A percentile compares a stretch with the other conserved stretches of the same genome.
Conservation (phyloP, 2,329 filamentous ascomycete species). For the Fusarium keratoplasticum region DNA sequence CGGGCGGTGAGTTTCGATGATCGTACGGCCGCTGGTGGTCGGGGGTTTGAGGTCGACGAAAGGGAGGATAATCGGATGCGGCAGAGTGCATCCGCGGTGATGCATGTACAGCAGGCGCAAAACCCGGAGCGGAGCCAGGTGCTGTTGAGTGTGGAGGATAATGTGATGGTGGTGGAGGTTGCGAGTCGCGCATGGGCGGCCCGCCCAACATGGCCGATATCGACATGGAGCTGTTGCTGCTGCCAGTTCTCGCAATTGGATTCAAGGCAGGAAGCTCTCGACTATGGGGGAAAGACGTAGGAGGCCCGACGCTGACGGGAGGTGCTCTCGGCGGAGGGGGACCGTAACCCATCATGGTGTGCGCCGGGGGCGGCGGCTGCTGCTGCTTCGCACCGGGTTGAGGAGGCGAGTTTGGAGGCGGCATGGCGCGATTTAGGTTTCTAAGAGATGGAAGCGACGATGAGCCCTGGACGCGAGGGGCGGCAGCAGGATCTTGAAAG, state of each 20-base stretch:
- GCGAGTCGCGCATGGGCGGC: slow-evolving; percentile 58
- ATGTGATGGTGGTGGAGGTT: slow-evolving; percentile 53
- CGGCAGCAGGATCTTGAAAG: slow-evolving; percentile 49
- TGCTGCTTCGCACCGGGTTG: slow-evolving; percentile 49
- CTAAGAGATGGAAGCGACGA: slow-evolving; percentile 56
- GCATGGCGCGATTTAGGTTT: slow-evolving; percentile 57
- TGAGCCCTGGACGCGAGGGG: slow-evolving; percentile 58
- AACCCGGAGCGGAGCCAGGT: slow-evolving; percentile 58
- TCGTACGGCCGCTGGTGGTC: slow-evolving; percentile 71
- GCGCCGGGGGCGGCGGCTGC: slow-evolving; percentile 43
- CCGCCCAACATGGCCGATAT: slow-evolving; percentile 71
- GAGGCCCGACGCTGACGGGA: slow-evolving; percentile 56
- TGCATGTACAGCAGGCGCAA: slow-evolving; percentile 62
- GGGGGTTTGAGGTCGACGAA: slow-evolving; percentile 78
- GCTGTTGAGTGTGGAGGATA: slow-evolving; percentile 57
- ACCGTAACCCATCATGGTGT: slow-evolving; percentile 54
- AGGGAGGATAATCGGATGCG: slow-evolving; percentile 70
- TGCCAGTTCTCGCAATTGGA: slow-evolving; percentile 60
- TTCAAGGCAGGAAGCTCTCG: slow-evolving; percentile 66
- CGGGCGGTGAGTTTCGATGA: slow-evolving; percentile 62
- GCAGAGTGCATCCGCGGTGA: slow-evolving; percentile 67
- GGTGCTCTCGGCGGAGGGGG: slow-evolving; percentile 61
- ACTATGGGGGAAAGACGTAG: slow-evolving; percentile 59
- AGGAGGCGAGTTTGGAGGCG: slow-evolving; percentile 59
- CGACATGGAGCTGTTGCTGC: slow-evolving; percentile 67